Conservation (phyloP, 164 flowering plant species). For the Stephania japonica region DNA sequence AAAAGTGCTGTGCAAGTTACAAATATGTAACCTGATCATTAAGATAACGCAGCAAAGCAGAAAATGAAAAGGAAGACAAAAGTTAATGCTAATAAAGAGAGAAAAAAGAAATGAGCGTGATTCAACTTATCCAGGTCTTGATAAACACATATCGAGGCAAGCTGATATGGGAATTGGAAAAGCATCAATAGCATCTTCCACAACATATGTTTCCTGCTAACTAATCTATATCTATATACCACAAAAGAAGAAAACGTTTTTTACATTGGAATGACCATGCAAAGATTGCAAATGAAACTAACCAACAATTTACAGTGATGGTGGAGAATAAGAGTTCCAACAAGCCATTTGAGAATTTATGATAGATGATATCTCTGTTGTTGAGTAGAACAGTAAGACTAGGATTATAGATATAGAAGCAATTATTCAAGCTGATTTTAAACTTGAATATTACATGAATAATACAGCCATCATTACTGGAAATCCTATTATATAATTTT, state of each 20-base stretch:
- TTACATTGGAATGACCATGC: not conserved
- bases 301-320: not conserved
- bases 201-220: not conserved
- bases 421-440: not conserved
- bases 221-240: too few species aligned
- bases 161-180: not conserved
- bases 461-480: not conserved
- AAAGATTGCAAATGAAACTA: not conserved
- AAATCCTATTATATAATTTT: not conserved
- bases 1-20: not conserved
- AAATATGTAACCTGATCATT: not conserved
- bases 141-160: not conserved
- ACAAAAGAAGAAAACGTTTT: too few species aligned
- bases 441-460: not conserved
- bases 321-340: not conserved
- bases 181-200: not conserved
- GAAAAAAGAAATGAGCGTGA: not conserved
- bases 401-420: not conserved
- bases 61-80: not conserved
- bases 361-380: not conserved
- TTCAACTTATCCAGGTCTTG: not conserved
- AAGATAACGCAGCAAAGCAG: not conserved
- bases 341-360: not conserved
- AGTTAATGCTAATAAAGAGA: not conserved
- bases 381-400: not conserved